These are phyloP conservation scores for Crithidia bombi DNA, from an alignment of 208 protist species.

Conservation along the genomic window DNA sequence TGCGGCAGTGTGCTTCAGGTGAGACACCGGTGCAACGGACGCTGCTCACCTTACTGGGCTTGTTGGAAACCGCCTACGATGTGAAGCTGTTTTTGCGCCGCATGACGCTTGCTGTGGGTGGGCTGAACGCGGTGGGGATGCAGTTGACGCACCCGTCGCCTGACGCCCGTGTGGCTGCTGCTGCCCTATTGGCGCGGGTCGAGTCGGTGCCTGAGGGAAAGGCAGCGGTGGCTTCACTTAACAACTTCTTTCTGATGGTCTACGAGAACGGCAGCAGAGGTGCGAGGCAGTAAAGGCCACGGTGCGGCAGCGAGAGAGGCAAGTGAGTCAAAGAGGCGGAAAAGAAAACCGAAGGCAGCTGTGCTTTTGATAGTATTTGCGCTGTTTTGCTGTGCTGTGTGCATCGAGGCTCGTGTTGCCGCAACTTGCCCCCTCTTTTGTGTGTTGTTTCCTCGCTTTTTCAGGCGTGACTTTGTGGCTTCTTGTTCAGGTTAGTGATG, in stretches of 20 bases:
- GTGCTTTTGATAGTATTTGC: too few species aligned
- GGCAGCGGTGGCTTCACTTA: slow-evolving; percentile 63
- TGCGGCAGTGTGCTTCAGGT: slow-evolving; percentile 54
- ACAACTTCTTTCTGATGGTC: slow-evolving; percentile 67
- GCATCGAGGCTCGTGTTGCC: too few species aligned
- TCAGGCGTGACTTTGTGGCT: too few species aligned
- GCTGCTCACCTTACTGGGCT: slow-evolving; percentile 42
- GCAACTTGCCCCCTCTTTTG: too few species aligned
- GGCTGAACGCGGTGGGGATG: slow-evolving; percentile 63
- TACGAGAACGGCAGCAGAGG: slow-evolving; percentile 49
- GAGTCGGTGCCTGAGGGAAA: slow-evolving; percentile 56
- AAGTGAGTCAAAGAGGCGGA: neutral
- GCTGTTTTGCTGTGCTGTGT: too few species aligned
- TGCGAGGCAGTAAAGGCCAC: neutral
- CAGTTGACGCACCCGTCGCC: slow-evolving; percentile 64
- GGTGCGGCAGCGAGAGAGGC: neutral
- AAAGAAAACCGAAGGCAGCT: neutral
- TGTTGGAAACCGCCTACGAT: slow-evolving; percentile 40
- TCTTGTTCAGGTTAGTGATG: too few species aligned
- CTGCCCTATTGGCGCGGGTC: slow-evolving; percentile 49
- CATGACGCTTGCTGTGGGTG: slow-evolving; percentile 66
- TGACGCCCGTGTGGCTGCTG: slow-evolving; percentile 40
- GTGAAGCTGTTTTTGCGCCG: slow-evolving; percentile 70
- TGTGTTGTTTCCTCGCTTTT: too few species aligned
- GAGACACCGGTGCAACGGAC: slow-evolving; percentile 43